These are phyloP conservation scores for Penicillium subrubescens DNA, from an alignment of 495 filamentous ascomycete genomes.

Conservation along the genomic window DNA sequence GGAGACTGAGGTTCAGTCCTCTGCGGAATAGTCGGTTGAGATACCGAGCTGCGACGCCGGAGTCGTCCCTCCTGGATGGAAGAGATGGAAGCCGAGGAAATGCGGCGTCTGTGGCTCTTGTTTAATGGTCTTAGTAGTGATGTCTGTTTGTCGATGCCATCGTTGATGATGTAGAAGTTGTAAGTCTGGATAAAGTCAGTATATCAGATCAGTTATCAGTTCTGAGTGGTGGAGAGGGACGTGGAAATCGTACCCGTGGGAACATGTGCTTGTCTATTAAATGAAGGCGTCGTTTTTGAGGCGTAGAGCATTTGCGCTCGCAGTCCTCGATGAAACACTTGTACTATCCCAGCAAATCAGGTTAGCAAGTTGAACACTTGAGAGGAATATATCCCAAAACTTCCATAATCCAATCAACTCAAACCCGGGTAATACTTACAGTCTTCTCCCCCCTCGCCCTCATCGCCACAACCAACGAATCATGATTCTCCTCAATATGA, in stretches of 20 bases:
- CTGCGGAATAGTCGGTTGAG: constrained; percentile 20
- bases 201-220: too few species aligned
- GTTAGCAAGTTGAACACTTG: neutral
- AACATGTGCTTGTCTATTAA: constrained; percentile 94
- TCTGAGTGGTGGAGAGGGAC: neutral
- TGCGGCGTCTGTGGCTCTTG: constrained; percentile 47
- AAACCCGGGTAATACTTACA: constrained; percentile 54
- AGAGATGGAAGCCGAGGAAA: constrained; percentile 48
- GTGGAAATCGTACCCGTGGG: constrained; percentile 57
- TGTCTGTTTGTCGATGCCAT: constrained; percentile 81
- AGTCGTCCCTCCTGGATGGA: constrained; percentile 42
- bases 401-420: too few species aligned
- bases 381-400: neutral
- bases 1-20: constrained; percentile 2
- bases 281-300: constrained; percentile 82
- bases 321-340: constrained; percentile 88
- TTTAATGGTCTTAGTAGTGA: constrained; percentile 66
- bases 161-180: constrained; percentile 85
- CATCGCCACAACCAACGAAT: constrained; percentile 70
- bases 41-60: constrained; percentile 40
- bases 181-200: constrained; percentile 58
- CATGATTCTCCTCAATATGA: constrained; percentile 93
- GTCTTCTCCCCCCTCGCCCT: constrained; percentile 83
- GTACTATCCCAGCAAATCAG: constrained; percentile 53
- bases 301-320: constrained; percentile 80